phyloP scores from a whole-genome alignment of 345 rosid species.

The Salix udensis region DNA sequence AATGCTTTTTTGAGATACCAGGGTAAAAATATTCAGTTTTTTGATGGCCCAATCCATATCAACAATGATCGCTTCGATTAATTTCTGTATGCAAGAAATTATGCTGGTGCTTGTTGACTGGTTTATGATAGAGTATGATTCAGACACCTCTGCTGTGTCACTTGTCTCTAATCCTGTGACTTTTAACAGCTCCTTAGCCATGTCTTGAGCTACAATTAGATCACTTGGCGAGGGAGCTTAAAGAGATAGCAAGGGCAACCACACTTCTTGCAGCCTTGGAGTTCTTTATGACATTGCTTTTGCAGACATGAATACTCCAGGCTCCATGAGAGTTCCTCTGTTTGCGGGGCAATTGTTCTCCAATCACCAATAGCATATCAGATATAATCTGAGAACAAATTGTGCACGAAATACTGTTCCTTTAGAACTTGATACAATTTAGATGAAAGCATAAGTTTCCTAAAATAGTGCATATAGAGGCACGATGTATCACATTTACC shows the following conservation, averaged over 20 bases:
- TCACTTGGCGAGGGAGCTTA: conserved; percentile 56
- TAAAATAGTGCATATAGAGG: background rate
- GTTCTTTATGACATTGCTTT: conserved; percentile 40
- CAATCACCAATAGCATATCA: conserved; percentile 46
- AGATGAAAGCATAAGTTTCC: conserved; percentile 6
- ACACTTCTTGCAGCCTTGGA: conserved; percentile 49
- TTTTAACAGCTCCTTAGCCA: conserved; percentile 49
- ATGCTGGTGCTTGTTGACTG: conserved; percentile 43
- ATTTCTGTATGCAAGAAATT: conserved; percentile 52
- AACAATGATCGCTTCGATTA: conserved; percentile 41
- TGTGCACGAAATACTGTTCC: background rate
- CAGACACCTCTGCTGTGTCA: conserved; percentile 32
- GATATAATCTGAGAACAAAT: conserved; percentile 52
- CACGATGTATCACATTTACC: conserved; percentile 35
- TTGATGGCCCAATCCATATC: conserved; percentile 69
- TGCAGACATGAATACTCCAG: conserved; percentile 59
- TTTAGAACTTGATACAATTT: conserved; percentile 7
- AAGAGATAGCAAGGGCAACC: conserved; percentile 44
- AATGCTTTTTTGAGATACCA: conserved; percentile 35
- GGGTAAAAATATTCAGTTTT: conserved; percentile 45
- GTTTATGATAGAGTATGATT: conserved; percentile 48
- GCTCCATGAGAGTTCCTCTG: conserved; percentile 56
- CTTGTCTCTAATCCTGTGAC: conserved; percentile 34
- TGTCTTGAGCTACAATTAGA: conserved; percentile 42
- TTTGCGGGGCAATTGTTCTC: conserved; percentile 46